These are phyloP conservation scores for Moniliella sp. DNA, from an alignment of 1,284 basidiomycete genomes.

Conservation along the genomic window DNA sequence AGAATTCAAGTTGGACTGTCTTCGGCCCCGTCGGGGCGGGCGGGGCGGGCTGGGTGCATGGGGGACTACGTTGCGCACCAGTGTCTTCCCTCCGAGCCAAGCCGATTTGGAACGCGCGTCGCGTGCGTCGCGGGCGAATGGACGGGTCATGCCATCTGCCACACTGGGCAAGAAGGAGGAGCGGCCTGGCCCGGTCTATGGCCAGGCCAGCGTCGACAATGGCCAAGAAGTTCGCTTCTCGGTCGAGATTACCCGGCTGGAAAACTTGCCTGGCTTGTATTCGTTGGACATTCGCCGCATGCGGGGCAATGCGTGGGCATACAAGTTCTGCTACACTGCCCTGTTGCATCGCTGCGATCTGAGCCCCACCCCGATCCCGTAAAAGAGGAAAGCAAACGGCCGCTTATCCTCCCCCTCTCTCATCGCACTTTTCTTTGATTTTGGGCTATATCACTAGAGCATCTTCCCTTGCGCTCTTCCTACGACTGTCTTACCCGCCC, in stretches of 20 bases:
- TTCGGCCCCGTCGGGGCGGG: constrained; percentile 22
- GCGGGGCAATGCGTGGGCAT: constrained; percentile 26
- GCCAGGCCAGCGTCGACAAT: constrained; percentile 18
- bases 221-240: constrained; percentile 30
- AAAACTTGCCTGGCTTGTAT: constrained; percentile 26
- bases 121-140: no score
- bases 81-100: constrained; percentile 21
- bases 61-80: constrained; percentile 15
- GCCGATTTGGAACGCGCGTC: constrained; percentile 19
- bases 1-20: constrained; percentile 36
- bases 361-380: no score
- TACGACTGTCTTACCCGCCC: no score
- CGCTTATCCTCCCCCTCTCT: no score
- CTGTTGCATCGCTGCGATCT: constrained; percentile 7
- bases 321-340: constrained; percentile 28
- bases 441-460: no score
- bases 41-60: constrained; percentile 22
- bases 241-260: constrained; percentile 28
- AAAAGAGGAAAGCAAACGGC: no score
- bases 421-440: no score
- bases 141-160: constrained; percentile 4
- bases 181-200: constrained; percentile 19
- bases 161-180: constrained; percentile 4
- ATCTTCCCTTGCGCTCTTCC: no score
- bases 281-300: constrained; percentile 27